Percentiles rank a stretch among this genome's conserved stretches.
Conservation (phyloP, 2,329 filamentous ascomycete species). For the Cladobotryum protrusum region DNA sequence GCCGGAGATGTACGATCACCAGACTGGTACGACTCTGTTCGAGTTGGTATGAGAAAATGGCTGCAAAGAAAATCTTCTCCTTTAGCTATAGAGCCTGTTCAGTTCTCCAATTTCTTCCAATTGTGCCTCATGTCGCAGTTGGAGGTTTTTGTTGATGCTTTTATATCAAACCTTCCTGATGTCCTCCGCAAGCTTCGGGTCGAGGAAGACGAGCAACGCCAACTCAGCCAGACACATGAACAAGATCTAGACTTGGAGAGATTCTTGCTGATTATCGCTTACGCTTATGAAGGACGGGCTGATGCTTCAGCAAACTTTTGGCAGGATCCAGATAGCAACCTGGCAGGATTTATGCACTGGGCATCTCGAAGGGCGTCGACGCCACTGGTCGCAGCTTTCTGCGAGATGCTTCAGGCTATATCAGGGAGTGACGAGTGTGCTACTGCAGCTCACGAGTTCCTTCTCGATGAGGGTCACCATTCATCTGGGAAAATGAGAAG, state of each 20-base stretch:
- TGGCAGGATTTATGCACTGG: slow-evolving; percentile 95
- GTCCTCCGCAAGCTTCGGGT: slow-evolving; percentile 77
- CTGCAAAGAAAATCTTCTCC: slow-evolving; percentile 73
- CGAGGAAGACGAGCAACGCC: slow-evolving; percentile 84
- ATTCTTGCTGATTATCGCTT: slow-evolving; percentile 87
- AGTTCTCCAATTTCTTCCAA: slow-evolving; percentile 68
- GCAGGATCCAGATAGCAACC: slow-evolving; percentile 84
- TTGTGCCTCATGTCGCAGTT: slow-evolving; percentile 69
- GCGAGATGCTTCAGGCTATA: slow-evolving; percentile 88
- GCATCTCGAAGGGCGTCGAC: slow-evolving; percentile 92
- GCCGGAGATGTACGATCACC: slow-evolving; percentile 73
- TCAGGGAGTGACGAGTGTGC: slow-evolving; percentile 79
- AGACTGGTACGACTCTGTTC: slow-evolving; percentile 83
- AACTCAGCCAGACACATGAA: slow-evolving; percentile 57
- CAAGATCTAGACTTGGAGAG: slow-evolving; percentile 74
- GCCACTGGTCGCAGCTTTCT: slow-evolving; percentile 92
- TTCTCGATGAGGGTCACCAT: slow-evolving; percentile 76
- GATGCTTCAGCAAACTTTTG: slow-evolving; percentile 87
- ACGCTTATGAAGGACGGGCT: slow-evolving; percentile 77
- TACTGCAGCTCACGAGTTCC: slow-evolving; percentile 77
- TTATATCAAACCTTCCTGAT: slow-evolving; percentile 93
- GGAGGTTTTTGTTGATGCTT: slow-evolving; percentile 82
- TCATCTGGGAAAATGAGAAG: slow-evolving; percentile 73
- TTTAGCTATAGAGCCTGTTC: slow-evolving; percentile 59
- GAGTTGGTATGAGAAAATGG: slow-evolving; percentile 74